Evolutionary conservation across 1,139 yeast genomes (phyloP), one percentile per base, ranked within the genome.

Genomic region (Yamadazyma sp.): DNA sequence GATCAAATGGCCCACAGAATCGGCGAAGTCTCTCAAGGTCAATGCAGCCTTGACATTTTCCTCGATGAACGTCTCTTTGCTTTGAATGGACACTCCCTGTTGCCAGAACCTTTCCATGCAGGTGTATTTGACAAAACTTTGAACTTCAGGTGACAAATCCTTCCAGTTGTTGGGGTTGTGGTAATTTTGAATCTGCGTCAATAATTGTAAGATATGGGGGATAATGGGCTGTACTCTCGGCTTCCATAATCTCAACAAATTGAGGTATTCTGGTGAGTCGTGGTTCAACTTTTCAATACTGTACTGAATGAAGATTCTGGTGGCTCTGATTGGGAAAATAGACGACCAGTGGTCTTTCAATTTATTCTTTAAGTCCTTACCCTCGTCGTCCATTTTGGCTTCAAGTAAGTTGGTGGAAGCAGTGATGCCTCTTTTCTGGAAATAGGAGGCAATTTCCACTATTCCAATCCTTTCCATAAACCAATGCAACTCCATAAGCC

Each of bases 21-120:
- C 98, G 1, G 98, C 97, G 68, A 94, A 92, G 63, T 94, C 98
- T 48, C 97, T 74, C 42, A 92, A 66, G 0, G 97, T 89, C 47
- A 86, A 86, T 66, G 95, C 88, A 0, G 98, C 97, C 53, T 85
- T 87, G 41, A 89, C 96, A 52, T 83, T 89, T 54, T 94, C 97
- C 57, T 88, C 96, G 44, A 92, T 84, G 53, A 94, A 94, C 30
- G 95, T 90, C 56, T 94, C 98, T 51, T 88, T 85, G 6, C 96
- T 83, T 61, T 92, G 95, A 42, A 87, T 86, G 1, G 96, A 87
- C 15, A 95, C 95, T 13, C 98, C 98, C 46, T 90, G 95, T 56
- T 94, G 97, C 98, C 99, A 94, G 59, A 92, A 92, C 52, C 97
- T 73, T 64, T 94, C 98, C 57, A 83, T 80, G 35, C 95, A 86